These are phyloP conservation scores for Gossypium thurberi DNA, from an alignment of 345 rosid genomes.

Conservation along the genomic window DNA sequence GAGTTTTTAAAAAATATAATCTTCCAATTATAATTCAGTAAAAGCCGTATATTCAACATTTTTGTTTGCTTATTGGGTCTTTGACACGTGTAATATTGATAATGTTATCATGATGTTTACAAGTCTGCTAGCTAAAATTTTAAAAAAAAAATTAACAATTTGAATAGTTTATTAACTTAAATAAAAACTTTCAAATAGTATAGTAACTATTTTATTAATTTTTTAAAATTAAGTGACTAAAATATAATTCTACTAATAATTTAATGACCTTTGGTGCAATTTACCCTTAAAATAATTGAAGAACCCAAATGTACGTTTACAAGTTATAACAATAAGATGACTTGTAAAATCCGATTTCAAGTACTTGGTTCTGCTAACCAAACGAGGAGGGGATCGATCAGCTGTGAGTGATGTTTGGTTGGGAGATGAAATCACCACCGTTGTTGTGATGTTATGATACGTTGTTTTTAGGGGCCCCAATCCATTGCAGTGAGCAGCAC, in stretches of 20 bases:
- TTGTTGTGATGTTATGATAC: background rate
- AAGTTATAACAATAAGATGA: background rate
- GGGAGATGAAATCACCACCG: background rate
- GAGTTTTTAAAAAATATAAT: too few species aligned
- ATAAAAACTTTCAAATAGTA: too few species aligned
- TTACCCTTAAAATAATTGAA: background rate
- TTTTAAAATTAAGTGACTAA: too few species aligned
- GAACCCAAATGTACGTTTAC: background rate
- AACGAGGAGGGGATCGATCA: background rate
- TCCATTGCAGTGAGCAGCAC: background rate
- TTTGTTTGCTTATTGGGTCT: too few species aligned
- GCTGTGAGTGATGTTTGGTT: background rate
- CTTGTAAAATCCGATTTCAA: background rate
- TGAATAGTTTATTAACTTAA: too few species aligned
- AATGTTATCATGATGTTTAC: too few species aligned
- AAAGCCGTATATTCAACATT: too few species aligned
- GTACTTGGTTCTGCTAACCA: background rate
- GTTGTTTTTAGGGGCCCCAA: background rate
- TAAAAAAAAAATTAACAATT: too few species aligned
- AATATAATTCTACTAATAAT: too few species aligned
- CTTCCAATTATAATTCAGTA: too few species aligned
- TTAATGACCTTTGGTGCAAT: background rate
- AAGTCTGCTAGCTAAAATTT: accelerated
- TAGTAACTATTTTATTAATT: accelerated
- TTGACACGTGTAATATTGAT: too few species aligned